These are phyloP conservation scores for Zopfia rhizophila DNA, from an alignment of 2,329 filamentous ascomycete genomes.

Conservation along the genomic window DNA sequence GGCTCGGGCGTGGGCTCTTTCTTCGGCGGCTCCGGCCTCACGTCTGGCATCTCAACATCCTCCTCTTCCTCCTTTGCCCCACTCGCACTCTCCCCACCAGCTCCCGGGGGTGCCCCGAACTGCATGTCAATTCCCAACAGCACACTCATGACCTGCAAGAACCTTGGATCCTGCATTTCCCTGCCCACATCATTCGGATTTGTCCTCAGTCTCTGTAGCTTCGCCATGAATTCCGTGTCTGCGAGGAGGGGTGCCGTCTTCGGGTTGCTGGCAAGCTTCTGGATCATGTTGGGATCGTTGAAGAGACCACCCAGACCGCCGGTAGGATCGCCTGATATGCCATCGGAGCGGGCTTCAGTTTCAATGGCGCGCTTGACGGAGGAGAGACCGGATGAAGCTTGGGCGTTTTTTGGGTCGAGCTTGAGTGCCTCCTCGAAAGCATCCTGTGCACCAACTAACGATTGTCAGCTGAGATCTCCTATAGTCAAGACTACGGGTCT, in stretches of 20 bases:
- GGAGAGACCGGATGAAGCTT: constrained; percentile 87
- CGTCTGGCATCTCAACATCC: constrained; percentile 82
- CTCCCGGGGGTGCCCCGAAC: constrained; percentile 66
- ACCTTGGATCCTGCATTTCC: constrained; percentile 87
- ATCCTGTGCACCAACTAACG: constrained; percentile 77
- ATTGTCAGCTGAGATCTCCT: constrained; percentile 25
- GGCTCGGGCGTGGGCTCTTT: constrained; percentile 70
- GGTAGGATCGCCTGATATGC: constrained; percentile 70
- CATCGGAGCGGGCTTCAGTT: constrained; percentile 73
- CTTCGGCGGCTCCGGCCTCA: constrained; percentile 63
- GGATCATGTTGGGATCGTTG: constrained; percentile 87
- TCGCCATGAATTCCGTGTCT: constrained; percentile 88
- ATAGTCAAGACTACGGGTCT: no score
- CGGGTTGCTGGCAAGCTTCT: constrained; percentile 92
- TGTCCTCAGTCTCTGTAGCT: constrained; percentile 81
- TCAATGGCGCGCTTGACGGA: constrained; percentile 90
- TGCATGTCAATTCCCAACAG: constrained; percentile 93
- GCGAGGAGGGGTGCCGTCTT: constrained; percentile 86
- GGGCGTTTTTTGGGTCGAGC: constrained; percentile 88
- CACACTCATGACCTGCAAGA: constrained; percentile 94
- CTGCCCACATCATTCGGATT: constrained; percentile 83
- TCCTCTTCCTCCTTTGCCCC: constrained; percentile 67
- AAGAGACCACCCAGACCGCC: constrained; percentile 92
- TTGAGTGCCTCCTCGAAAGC: constrained; percentile 96
- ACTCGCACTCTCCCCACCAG: constrained; percentile 51